These are phyloP conservation scores for Cornus kousa DNA, from an alignment of 148 eudicot genomes.

Conservation along the genomic window DNA sequence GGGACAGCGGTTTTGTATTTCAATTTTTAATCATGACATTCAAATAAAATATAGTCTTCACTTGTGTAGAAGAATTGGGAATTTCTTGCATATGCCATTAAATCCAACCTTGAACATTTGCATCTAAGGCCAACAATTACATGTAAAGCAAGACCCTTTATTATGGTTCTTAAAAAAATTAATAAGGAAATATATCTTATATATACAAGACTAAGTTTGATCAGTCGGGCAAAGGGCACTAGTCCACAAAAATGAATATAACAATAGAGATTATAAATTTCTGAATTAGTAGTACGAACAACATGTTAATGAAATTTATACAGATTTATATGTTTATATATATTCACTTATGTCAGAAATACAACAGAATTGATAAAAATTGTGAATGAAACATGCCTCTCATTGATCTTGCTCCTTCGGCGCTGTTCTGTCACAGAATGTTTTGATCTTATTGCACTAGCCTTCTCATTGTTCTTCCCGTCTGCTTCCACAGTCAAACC, in stretches of 20 bases:
- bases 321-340: no score
- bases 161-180: no score
- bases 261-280: background rate
- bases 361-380: background rate
- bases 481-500: slow-evolving; percentile 37
- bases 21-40: background rate
- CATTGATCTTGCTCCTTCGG: slow-evolving; percentile 93
- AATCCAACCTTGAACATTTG: background rate
- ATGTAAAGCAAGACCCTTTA: background rate
- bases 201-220: no score
- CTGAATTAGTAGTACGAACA: background rate
- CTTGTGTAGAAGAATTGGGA: background rate
- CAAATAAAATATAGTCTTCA: background rate
- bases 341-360: background rate
- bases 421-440: slow-evolving; percentile 97
- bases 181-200: no score
- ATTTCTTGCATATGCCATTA: background rate
- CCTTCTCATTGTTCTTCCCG: slow-evolving; percentile 73
- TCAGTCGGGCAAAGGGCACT: background rate
- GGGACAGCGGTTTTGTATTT: background rate
- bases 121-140: background rate
- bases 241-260: no score
- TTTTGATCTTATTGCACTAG: slow-evolving; percentile 70
- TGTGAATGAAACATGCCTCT: slow-evolving; percentile 49
- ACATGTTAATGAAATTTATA: no score